Evolutionary conservation across 768 basidiomycete genomes (phyloP).

Genomic region (Termitomyces heimii): DNA sequence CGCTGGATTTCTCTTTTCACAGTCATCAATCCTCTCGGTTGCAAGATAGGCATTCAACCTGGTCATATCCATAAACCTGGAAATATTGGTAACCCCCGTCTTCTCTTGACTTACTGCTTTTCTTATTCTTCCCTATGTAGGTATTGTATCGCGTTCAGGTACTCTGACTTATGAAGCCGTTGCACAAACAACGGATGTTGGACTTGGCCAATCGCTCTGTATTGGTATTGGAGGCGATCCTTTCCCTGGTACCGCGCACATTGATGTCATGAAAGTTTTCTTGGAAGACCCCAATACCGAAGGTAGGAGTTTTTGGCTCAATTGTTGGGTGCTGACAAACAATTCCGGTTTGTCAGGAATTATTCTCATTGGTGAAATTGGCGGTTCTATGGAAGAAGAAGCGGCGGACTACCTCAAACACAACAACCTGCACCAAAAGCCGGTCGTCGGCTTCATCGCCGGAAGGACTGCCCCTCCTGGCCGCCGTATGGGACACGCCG

Average conservation of each 20-base stretch:
- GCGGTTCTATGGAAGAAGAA: slow-evolving; percentile 99
- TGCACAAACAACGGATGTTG: slow-evolving; percentile 92
- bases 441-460: slow-evolving; percentile 97
- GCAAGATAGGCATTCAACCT: slow-evolving; percentile 99
- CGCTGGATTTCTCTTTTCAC: not conserved
- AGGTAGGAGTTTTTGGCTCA: slow-evolving; percentile 38
- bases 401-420: slow-evolving; percentile 93
- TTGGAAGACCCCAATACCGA: slow-evolving; percentile 91
- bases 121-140: slow-evolving; percentile 27
- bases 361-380: slow-evolving; percentile 98
- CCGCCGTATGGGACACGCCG: slow-evolving; percentile 96
- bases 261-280: slow-evolving; percentile 95
- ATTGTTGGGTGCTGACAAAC: not conserved
- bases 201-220: slow-evolving; percentile 94
- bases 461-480: slow-evolving; percentile 98
- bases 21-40: slow-evolving; percentile 94
- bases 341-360: slow-evolving; percentile 50
- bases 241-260: slow-evolving; percentile 92
- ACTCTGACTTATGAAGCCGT: slow-evolving; percentile 99
- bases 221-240: slow-evolving; percentile 98
- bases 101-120: not conserved
- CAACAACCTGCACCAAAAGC: slow-evolving; percentile 94
- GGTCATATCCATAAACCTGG: slow-evolving; percentile 97
- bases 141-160: slow-evolving; percentile 92
- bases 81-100: slow-evolving; percentile 63